Percentiles rank a stretch among this genome's conserved stretches.
Conservation (phyloP, 805 yeast genomes). For the Yarrowia sp. region DNA sequence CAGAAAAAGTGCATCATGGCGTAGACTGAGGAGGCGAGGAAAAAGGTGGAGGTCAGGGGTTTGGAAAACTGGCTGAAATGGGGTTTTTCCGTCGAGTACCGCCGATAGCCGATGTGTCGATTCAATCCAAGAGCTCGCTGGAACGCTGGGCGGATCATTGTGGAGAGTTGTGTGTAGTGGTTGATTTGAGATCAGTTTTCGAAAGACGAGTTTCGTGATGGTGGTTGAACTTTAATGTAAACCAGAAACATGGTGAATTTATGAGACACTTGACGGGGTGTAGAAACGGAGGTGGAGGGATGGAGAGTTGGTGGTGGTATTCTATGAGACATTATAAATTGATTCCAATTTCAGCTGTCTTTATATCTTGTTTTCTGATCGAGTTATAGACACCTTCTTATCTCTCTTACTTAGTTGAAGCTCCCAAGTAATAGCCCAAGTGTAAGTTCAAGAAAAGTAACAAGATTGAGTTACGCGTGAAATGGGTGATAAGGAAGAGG, state of each 20-base stretch:
- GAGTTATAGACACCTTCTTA: no score
- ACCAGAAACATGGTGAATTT: background rate
- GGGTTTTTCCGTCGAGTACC: slow-evolving; percentile 28
- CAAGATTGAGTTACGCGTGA: no score
- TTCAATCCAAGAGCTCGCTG: background rate
- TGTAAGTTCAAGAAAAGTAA: no score
- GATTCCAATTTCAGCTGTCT: no score
- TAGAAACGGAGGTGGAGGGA: no score
- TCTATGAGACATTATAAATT: background rate
- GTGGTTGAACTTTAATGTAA: slow-evolving; percentile 6
- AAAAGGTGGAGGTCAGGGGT: slow-evolving; percentile 29
- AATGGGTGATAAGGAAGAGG: no score
- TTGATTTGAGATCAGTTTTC: background rate
- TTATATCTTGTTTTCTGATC: no score
- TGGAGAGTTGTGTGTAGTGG: background rate
- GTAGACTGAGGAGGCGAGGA: slow-evolving; percentile 35
- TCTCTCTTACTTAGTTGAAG: no score
- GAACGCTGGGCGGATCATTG: slow-evolving; percentile 28
- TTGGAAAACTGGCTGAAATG: slow-evolving; percentile 16
- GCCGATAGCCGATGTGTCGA: slow-evolving; percentile 4
- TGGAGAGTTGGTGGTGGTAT: background rate
- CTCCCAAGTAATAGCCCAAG: no score
- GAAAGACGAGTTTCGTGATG: slow-evolving; percentile 10
- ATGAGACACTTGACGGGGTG: background rate
- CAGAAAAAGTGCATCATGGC: slow-evolving; percentile 20